Evolutionary conservation across 2,329 filamentous ascomycete species (phyloP).

Genomic region (Monilinia aucupariae): DNA sequence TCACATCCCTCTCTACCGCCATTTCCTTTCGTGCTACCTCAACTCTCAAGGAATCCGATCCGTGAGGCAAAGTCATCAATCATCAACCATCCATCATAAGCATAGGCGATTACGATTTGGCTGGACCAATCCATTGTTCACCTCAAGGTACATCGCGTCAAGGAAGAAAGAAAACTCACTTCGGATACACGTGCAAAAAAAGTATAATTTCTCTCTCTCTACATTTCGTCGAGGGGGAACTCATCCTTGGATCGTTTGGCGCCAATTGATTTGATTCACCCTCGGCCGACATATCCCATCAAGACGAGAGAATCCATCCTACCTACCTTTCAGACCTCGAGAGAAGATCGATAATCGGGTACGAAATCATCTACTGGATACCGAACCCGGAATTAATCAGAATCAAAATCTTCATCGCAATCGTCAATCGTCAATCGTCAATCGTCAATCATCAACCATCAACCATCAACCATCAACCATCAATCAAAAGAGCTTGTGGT

Average conservation of each 20-base stretch:
- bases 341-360: not conserved
- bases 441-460: too few species aligned
- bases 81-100: not conserved
- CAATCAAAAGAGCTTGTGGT: not conserved
- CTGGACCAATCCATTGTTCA: conserved; percentile 7
- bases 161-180: not conserved
- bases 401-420: not conserved
- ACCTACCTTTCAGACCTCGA: not conserved
- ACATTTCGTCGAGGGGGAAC: not conserved
- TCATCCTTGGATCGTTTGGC: not conserved
- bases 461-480: not conserved
- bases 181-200: not conserved
- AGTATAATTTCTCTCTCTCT: not conserved
- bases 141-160: not conserved
- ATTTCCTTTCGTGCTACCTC: not conserved
- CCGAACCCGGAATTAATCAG: not conserved
- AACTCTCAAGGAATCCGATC: conserved; percentile 10
- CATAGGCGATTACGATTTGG: not conserved
- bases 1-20: not conserved
- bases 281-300: not conserved
- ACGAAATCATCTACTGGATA: not conserved
- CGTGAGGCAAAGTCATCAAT: conserved; percentile 2
- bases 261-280: conserved; percentile 2
- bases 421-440: too few species aligned
- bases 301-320: not conserved